Conservation (phyloP, 495 filamentous ascomycete species). For the Aspergillus leporis region DNA sequence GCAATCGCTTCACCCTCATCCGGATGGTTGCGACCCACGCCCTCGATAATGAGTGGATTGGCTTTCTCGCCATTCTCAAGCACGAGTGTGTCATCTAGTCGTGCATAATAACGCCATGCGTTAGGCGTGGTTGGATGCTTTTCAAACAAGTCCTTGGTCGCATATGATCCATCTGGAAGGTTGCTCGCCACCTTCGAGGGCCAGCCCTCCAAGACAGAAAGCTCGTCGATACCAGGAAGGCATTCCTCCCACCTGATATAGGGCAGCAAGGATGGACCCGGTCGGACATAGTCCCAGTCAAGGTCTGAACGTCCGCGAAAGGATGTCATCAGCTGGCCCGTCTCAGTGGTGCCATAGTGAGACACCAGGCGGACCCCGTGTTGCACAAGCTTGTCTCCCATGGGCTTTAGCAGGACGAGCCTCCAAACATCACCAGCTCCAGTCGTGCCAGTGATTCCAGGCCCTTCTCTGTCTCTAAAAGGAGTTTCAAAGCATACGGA, state of each 20-base stretch:
- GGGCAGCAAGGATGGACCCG: constrained; percentile 23
- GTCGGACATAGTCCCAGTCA: constrained; percentile 63
- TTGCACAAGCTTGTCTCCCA: constrained; percentile 51
- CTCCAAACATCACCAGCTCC: constrained; percentile 50
- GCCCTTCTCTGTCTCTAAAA: constrained; percentile 44
- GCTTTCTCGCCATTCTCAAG: constrained; percentile 65
- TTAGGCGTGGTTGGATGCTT: constrained; percentile 47
- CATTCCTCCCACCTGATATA: constrained; percentile 52
- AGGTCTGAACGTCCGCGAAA: constrained; percentile 45
- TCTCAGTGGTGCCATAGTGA: constrained; percentile 52
- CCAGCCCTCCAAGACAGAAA: constrained; percentile 58
- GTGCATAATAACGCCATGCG: constrained; percentile 57
- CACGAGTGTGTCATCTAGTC: constrained; percentile 58
- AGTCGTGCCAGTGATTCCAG: constrained; percentile 34
- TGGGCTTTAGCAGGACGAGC: constrained; percentile 47
- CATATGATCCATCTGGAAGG: constrained; percentile 56
- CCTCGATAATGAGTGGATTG: constrained; percentile 59
- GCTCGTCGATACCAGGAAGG: constrained; percentile 50
- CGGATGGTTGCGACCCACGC: constrained; percentile 27
- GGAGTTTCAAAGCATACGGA: constrained; percentile 50
- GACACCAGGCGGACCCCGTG: constrained; percentile 52
- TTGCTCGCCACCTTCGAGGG: constrained; percentile 61
- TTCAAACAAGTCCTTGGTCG: constrained; percentile 57
- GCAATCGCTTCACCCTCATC: constrained; percentile 32
- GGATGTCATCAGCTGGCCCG: constrained; percentile 54